Evolutionary conservation across 2,329 filamentous ascomycete species (phyloP), one percentile per base, ranked within the genome.

Genomic region (Tolypocladium ovalisporum): DNA sequence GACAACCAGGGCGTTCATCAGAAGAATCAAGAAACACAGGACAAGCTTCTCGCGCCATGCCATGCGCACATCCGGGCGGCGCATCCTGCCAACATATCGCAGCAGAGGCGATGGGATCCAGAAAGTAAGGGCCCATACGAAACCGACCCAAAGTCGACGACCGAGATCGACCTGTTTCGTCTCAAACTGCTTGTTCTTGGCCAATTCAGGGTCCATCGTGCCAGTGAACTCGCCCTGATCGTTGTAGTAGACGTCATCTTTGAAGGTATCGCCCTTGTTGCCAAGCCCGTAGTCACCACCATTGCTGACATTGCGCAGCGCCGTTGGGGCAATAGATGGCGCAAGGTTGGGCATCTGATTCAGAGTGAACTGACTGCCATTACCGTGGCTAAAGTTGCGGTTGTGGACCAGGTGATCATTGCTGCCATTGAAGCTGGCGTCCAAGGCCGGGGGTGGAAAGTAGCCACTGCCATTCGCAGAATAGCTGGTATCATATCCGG

Each of bases 31-130:
- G 58, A 89, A 77, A 52, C 92, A 85, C 13, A 99, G 77, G 0
- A 94, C 87, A 13, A 99, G 55, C 73, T 99, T 99, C 68, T 99
- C 94, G 72, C 94, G 84, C 94, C 94, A 99, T 0, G 94, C 94
- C 84, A 97, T 89, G 32, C 94, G 89, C 10, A 99, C 90, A 73
- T 99, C 94, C 1, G 92, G 94, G 57, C 94, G 86, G 75, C 96
- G 95, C 94, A 99, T 99, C 27, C 93, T 89, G 36, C 94, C 94
- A 58, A 97, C 67, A 59, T 80, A 87, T n/a, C 82, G 82, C 19
- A 99, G 83, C 2, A 89, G 63, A 53, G 90, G 88, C 0, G 93
- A 97, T 0, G 94, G 94, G 63, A 97, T 94, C 88, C 89, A 97
- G 70, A 90, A 97, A 0, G 94, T 99, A 54, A 95, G 63, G 1